Base-by-base conservation (phyloP, 2,329 filamentous ascomycete species). In the Penicillium sp. region DNA sequence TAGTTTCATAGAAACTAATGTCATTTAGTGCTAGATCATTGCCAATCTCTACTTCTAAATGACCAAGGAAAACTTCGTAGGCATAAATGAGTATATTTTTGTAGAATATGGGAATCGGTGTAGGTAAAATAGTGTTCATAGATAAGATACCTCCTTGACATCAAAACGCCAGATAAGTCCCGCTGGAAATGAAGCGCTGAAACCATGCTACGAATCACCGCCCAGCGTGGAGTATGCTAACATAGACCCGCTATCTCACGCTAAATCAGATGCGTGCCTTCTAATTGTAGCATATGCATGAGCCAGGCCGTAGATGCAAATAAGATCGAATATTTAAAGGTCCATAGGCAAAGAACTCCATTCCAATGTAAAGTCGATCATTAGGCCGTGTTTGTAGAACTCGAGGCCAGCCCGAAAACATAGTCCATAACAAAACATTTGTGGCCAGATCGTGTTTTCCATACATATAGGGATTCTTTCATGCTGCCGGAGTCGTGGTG, bases 341-440 rank as follows among this genome's bases (percentile, higher is more conserved):
- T 44, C 14, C n/a, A 14, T 41, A 43, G 35, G 29, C 26, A 44
- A 33, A 37, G 29, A 24, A 19, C 27, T 27, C 21, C 39, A 16
- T 31, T n/a, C 9, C 31, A 11, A 35, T 39, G 31, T 26, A 49
- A 52, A 33, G 22, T 46, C 19, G 27, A 45, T 45, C 26, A 29
- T 33, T 22, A 22, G 49, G 27, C 26, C 35, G 6, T 39, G 11
- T 24, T 27, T 21, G n/a, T 46, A n/a, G 29, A 10, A 46, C 58
- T 64, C 55, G 60, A 65, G 63, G 53, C 63, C 63, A 56, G 63
- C 63, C 62, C 59, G 57, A 64, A 52, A 49, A 13, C 9, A 27
- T 14, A 35, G 24, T 33, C 39, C 44, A 26, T 44, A 22, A 39
- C 33, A 29, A 45, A 49, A 53, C n/a, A 51, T 51, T 50, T 24